phyloP scores from a whole-genome alignment of 108 stramenopile species.

The Fragilariopsis cylindrus region DNA sequence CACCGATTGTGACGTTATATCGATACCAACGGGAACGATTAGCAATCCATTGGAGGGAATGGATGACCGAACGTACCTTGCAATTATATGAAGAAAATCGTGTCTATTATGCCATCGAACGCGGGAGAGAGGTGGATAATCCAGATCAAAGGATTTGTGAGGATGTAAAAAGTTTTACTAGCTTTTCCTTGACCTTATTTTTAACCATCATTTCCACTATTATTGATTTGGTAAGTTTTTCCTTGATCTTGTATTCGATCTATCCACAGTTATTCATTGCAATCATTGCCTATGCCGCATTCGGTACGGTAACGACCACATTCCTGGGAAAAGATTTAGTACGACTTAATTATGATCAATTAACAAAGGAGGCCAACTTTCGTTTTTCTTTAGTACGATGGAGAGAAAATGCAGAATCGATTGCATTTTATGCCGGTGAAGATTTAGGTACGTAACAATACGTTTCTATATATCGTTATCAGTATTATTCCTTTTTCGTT shows the following conservation, averaged over 20 bases:
- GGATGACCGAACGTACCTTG: conserved; percentile 90
- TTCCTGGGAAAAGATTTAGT: conserved; percentile 73
- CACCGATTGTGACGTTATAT: conserved; percentile 87
- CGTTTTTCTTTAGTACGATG: conserved; percentile 85
- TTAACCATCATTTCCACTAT: conserved; percentile 83
- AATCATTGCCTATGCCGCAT: conserved; percentile 79
- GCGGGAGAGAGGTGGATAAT: conserved; percentile 68
- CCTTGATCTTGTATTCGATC: conserved; percentile 86
- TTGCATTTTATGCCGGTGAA: conserved; percentile 95
- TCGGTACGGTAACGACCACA: conserved; percentile 76
- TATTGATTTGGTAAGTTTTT: conserved; percentile 91
- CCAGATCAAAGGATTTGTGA: conserved; percentile 97
- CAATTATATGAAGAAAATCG: conserved; percentile 76
- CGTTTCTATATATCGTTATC: no score
- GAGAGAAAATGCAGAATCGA: conserved; percentile 95
- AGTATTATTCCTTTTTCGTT: no score
- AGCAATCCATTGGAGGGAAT: conserved; percentile 85
- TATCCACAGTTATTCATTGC: conserved; percentile 89
- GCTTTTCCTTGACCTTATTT: conserved; percentile 83
- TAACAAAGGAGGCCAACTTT: conserved; percentile 89
- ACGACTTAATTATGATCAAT: conserved; percentile 79
- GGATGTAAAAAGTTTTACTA: conserved; percentile 91
- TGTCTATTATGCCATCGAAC: conserved; percentile 81
- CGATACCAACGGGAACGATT: conserved; percentile 70
- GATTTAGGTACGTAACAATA: no score